Percentiles rank a stretch among this genome's conserved stretches.
These are phyloP conservation scores for Neofusicoccum umdonicola DNA, from an alignment of 2,329 filamentous ascomycete genomes.

Conservation along the genomic window DNA sequence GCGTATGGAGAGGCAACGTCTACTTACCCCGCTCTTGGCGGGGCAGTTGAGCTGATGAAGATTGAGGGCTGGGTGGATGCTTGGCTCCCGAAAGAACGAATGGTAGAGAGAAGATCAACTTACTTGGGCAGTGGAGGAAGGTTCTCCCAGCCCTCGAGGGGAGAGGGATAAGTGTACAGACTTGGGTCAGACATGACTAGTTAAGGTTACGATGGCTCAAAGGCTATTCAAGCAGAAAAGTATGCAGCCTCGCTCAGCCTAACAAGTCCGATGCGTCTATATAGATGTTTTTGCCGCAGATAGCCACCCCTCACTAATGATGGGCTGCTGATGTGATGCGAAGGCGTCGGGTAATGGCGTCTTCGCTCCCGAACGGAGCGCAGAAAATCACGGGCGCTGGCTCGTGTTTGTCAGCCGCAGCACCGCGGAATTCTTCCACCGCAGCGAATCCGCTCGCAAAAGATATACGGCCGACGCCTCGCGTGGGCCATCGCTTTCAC, in stretches of 20 bases:
- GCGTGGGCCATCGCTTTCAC: background rate
- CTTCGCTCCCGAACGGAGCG: background rate
- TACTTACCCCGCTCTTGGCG: background rate
- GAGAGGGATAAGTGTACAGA: conserved; percentile 54
- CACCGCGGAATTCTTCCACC: conserved; percentile 7
- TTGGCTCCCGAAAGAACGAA: background rate
- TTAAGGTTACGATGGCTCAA: no score
- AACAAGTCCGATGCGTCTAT: background rate
- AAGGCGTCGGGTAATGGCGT: background rate
- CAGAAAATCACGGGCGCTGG: background rate
- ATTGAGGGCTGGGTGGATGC: background rate
- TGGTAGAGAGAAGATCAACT: background rate
- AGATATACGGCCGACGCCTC: no score
- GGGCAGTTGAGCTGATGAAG: background rate
- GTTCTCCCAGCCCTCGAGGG: conserved; percentile 57
- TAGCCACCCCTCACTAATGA: background rate
- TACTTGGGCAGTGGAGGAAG: conserved; percentile 54
- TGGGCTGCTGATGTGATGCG: background rate
- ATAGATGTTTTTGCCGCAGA: background rate
- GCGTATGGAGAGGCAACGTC: background rate
- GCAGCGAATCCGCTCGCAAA: no score
- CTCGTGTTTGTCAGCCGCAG: conserved; percentile 4
- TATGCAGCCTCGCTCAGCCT: background rate
- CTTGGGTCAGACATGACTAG: conserved; percentile 40
- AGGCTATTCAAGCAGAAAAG: no score